Percentiles rank a stretch among this genome's conserved stretches.
Evolutionary conservation across 2,329 filamentous ascomycete species (phyloP).

Genomic region (Zymoseptoria tritici): DNA sequence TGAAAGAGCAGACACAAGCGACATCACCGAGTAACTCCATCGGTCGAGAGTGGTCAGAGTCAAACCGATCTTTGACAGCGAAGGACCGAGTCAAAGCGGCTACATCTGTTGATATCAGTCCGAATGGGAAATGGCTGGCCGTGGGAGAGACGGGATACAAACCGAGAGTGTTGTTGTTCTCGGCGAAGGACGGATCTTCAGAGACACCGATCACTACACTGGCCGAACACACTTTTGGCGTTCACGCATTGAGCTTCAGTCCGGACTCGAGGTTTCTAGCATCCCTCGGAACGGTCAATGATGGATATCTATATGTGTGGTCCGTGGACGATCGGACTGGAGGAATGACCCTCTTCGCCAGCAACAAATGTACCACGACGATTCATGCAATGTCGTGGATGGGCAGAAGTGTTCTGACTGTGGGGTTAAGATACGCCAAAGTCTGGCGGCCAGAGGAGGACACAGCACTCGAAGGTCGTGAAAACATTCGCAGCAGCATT

Average conservation of each 20-base stretch:
- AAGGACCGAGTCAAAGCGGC: constrained; percentile 90
- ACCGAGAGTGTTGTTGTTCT: constrained; percentile 85
- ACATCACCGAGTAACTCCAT: constrained; percentile 36
- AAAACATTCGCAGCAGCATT: constrained; percentile 12
- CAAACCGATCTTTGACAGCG: constrained; percentile 70
- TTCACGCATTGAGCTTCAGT: constrained; percentile 83
- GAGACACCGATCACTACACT: constrained; percentile 79
- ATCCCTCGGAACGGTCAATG: constrained; percentile 79
- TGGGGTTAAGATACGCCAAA: constrained; percentile 87
- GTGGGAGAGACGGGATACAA: constrained; percentile 93
- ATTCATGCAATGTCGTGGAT: constrained; percentile 88
- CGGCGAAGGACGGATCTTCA: constrained; percentile 64
- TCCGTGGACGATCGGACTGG: constrained; percentile 75
- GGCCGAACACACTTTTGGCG: constrained; percentile 83
- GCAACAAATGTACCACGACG: constrained; percentile 85
- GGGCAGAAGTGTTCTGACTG: constrained; percentile 72
- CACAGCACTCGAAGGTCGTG: constrained; percentile 13
- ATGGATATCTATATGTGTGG: constrained; percentile 93
- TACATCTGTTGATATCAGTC: constrained; percentile 81
- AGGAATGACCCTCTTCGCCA: constrained; percentile 69
- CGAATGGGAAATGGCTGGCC: constrained; percentile 78
- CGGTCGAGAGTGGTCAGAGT: constrained; percentile 49
- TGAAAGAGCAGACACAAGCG: constrained; percentile 37
- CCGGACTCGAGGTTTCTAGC: constrained; percentile 79
- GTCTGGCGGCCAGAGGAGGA: constrained; percentile 78